Percentiles rank a stretch among this genome's conserved stretches.
Conservation (phyloP, 805 yeast species). For the Geotrichum ghanense region DNA sequence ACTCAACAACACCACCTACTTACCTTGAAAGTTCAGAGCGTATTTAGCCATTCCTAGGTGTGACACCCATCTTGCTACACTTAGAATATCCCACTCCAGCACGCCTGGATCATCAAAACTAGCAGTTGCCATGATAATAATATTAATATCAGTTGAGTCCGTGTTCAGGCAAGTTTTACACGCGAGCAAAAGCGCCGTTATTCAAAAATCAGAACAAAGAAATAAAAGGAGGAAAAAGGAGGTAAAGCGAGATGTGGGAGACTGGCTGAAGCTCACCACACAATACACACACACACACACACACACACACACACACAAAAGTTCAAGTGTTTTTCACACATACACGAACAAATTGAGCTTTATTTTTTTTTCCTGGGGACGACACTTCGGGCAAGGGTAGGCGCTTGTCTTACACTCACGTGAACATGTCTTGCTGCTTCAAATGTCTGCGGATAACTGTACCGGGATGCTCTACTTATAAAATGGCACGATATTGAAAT, state of each 20-base stretch:
- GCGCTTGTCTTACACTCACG: background rate
- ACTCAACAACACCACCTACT: constrained; percentile 4
- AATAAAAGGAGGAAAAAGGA: background rate
- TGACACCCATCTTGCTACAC: constrained; percentile 15
- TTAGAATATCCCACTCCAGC: constrained; percentile 15
- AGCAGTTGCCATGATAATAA: background rate
- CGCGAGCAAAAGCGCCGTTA: background rate
- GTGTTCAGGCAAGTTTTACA: background rate
- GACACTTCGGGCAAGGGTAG: background rate
- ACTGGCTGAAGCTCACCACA: background rate
- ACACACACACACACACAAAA: no score
- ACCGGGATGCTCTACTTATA: no score
- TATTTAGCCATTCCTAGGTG: constrained; percentile 16
- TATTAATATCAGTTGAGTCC: no score
- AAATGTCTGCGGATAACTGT: no score
- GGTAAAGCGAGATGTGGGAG: background rate
- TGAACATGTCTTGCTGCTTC: no score
- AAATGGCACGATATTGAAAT: no score
- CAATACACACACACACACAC: background rate
- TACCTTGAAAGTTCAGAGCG: constrained; percentile 8
- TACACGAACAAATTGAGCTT: no score
- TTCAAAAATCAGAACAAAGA: no score
- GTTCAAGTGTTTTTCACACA: no score
- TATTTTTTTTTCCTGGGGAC: no score
- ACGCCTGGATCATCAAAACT: constrained; percentile 5